These are phyloP conservation scores for Cyathus olla DNA, from an alignment of 1,284 basidiomycete species.

Conservation along the genomic window DNA sequence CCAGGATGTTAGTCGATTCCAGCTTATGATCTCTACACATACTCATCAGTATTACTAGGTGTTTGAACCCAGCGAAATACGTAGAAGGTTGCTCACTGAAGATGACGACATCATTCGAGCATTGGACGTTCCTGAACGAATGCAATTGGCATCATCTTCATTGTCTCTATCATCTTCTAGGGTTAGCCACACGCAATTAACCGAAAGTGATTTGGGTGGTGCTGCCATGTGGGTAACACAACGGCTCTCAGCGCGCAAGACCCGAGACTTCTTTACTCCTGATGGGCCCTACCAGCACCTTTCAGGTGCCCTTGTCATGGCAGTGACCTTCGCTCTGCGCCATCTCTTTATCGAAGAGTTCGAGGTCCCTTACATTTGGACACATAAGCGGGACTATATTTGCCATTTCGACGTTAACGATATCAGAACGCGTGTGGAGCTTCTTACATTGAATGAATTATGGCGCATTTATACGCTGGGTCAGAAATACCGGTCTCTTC, in stretches of 20 bases:
- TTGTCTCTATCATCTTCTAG: conserved; percentile 78
- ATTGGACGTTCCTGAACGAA: conserved; percentile 94
- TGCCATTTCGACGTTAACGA: conserved; percentile 79
- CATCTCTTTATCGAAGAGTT: conserved; percentile 90
- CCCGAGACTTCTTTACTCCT: conserved; percentile 78
- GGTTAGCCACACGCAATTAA: conserved; percentile 74
- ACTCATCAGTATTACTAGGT: conserved; percentile 64
- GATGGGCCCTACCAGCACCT: conserved; percentile 70
- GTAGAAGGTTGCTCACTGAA: conserved; percentile 90
- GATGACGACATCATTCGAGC: conserved; percentile 95
- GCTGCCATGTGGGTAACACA: conserved; percentile 93
- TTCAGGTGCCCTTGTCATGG: conserved; percentile 79
- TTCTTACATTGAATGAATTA: conserved; percentile 83
- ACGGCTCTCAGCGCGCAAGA: conserved; percentile 85
- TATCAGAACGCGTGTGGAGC: conserved; percentile 65
- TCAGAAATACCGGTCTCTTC: conserved; percentile 87
- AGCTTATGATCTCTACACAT: conserved; percentile 7
- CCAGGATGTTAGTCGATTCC: conserved; percentile 78
- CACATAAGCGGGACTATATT: conserved; percentile 93
- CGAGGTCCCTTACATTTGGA: conserved; percentile 97
- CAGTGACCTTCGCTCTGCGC: conserved; percentile 85
- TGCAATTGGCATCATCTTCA: conserved; percentile 94
- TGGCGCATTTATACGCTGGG: conserved; percentile 92
- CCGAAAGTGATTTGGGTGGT: conserved; percentile 79
- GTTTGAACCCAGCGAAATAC: conserved; percentile 98